Conservation (phyloP, 352 stramenopile genomes). For the Pythium apleroticum region DNA sequence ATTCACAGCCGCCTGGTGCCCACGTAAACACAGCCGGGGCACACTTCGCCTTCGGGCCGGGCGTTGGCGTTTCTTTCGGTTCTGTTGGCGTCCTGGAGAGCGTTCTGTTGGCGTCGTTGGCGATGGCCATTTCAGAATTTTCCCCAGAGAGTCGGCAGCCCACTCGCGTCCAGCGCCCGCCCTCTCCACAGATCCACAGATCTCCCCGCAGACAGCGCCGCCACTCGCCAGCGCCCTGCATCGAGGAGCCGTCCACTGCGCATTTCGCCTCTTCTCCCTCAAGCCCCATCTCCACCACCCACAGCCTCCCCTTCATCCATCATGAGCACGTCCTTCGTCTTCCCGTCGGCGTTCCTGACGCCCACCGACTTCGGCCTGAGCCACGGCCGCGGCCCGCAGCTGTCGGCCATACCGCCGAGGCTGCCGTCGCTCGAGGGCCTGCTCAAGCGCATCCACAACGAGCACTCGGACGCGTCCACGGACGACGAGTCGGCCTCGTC, state of each 20-base stretch:
- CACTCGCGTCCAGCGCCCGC: background rate
- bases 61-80: conserved; percentile 1
- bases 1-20: background rate
- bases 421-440: conserved; percentile 64
- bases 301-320: background rate
- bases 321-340: conserved; percentile 17
- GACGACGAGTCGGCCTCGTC: conserved; percentile 22
- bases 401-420: conserved; percentile 35
- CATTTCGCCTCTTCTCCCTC: background rate
- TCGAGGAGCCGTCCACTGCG: background rate
- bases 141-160: conserved; percentile 14
- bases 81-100: background rate
- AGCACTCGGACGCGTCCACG: conserved; percentile 18
- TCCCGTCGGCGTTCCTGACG: conserved; percentile 12
- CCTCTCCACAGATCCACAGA: background rate
- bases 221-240: background rate
- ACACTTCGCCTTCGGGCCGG: background rate
- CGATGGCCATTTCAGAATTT: conserved; percentile 30
- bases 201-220: background rate
- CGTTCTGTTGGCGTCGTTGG: background rate
- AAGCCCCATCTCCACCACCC: background rate
- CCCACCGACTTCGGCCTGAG: background rate
- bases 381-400: conserved; percentile 3
- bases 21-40: conserved; percentile 6
- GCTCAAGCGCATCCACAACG: conserved; percentile 63